Conservation (phyloP, 352 stramenopile species). For the Phytophthora sp. region DNA sequence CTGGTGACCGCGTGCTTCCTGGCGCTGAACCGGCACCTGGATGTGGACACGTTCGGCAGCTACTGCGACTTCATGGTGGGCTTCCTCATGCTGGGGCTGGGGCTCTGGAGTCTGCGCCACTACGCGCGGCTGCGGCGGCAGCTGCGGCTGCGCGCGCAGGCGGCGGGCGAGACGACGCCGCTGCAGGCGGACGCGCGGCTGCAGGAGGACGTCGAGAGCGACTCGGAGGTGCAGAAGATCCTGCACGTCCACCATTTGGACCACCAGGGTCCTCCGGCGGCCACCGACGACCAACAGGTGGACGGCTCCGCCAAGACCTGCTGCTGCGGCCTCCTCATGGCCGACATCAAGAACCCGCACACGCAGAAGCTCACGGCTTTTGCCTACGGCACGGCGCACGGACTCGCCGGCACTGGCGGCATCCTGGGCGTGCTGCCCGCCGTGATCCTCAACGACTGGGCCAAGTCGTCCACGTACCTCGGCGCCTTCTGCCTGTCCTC, state of each 20-base stretch:
- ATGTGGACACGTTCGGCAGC: constrained; percentile 55
- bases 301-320: constrained; percentile 21
- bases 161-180: constrained; percentile 38
- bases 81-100: constrained; percentile 73
- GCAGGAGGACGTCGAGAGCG: constrained; percentile 22
- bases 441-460: constrained; percentile 81
- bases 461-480: constrained; percentile 81
- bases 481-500: constrained; percentile 84
- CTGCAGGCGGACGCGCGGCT: constrained; percentile 23
- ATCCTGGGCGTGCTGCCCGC: constrained; percentile 87
- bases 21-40: constrained; percentile 53
- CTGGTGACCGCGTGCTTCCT: constrained; percentile 66
- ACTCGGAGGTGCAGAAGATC: constrained; percentile 46
- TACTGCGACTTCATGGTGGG: constrained; percentile 78
- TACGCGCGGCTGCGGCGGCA: constrained; percentile 48
- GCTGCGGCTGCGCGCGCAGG: constrained; percentile 23
- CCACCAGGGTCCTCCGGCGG: constrained; percentile 21
- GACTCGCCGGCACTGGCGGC: constrained; percentile 71
- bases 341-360: constrained; percentile 65
- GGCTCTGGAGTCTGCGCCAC: constrained; percentile 61
- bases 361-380: constrained; percentile 79
- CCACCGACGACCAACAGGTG: constrained; percentile 6
- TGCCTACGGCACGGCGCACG: constrained; percentile 86
- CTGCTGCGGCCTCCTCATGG: constrained; percentile 46
- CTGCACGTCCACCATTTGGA: constrained; percentile 42